Conservation (phyloP, 2,329 filamentous ascomycete species). For the Fusarium sororula region DNA sequence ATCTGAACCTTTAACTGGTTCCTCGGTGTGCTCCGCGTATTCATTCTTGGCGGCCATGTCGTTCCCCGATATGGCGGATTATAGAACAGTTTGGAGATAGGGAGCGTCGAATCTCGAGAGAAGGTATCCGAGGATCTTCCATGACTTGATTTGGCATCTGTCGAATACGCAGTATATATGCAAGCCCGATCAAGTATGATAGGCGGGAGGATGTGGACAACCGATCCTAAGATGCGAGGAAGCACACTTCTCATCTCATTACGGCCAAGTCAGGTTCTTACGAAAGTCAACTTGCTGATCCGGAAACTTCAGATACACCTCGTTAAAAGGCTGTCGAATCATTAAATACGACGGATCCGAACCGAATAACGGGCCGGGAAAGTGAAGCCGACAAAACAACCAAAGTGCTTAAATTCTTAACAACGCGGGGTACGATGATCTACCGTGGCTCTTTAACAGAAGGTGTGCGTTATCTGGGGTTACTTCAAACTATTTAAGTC, state of each 20-base stretch:
- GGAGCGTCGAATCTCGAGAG: not conserved
- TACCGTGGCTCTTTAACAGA: not conserved
- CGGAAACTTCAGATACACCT: not conserved
- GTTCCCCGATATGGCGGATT: fast-evolving
- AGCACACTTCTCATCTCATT: not conserved
- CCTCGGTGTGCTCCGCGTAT: not conserved
- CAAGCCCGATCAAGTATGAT: fast-evolving
- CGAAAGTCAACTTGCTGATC: fast-evolving
- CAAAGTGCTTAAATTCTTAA: too few species aligned
- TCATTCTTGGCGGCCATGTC: not conserved
- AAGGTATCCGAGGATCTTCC: not conserved
- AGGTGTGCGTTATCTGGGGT: not conserved
- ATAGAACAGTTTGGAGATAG: not conserved
- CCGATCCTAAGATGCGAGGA: not conserved
- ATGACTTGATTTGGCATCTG: not conserved
- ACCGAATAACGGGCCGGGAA: not conserved
- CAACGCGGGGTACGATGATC: not conserved
- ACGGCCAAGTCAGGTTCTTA: not conserved
- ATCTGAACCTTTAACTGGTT: not conserved
- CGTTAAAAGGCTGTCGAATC: fast-evolving
- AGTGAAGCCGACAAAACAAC: not conserved
- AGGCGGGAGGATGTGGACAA: not conserved
- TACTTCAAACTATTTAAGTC: not conserved
- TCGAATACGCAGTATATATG: not conserved
- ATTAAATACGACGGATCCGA: not conserved